Evolutionary conservation across 108 stramenopile species (phyloP).

Genomic region (Cylindrotheca fusiformis): DNA sequence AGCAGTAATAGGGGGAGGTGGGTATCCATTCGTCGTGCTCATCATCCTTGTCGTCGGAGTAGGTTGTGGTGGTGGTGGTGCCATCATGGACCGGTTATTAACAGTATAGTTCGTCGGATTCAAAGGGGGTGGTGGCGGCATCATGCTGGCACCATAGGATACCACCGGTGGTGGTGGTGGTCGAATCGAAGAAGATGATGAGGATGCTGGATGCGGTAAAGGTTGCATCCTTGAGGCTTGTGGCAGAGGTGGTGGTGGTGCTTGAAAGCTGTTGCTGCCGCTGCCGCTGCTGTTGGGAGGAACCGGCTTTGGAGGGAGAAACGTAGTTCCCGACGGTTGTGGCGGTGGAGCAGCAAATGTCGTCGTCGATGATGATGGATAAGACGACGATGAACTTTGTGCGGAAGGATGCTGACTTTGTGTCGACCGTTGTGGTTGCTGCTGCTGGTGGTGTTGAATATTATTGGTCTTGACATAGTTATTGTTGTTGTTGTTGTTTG

Average conservation of each 20-base stretch:
- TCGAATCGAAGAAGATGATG: neutral
- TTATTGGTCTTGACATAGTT: neutral
- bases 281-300: neutral
- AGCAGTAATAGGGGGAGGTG: too few relatives aligned
- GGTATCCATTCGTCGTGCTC: neutral
- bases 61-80: slow-evolving; percentile 3
- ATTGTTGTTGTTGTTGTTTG: slow-evolving; percentile 9
- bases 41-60: neutral
- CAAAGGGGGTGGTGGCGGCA: too few relatives aligned
- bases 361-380: too few relatives aligned
- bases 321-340: too few relatives aligned
- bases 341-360: too few relatives aligned
- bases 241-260: too few relatives aligned
- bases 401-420: too few relatives aligned
- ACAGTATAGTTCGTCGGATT: too few relatives aligned
- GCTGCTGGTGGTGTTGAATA: too few relatives aligned
- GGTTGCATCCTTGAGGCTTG: too few relatives aligned
- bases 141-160: too few relatives aligned
- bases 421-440: neutral
- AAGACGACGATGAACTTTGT: too few relatives aligned
- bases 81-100: neutral
- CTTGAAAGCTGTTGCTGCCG: neutral
- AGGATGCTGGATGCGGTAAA: neutral
- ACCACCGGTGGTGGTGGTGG: neutral
- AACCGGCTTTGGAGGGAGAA: neutral